Base-by-base conservation (phyloP, 345 rosid genomes). In the Noccaea caerulescens region DNA sequence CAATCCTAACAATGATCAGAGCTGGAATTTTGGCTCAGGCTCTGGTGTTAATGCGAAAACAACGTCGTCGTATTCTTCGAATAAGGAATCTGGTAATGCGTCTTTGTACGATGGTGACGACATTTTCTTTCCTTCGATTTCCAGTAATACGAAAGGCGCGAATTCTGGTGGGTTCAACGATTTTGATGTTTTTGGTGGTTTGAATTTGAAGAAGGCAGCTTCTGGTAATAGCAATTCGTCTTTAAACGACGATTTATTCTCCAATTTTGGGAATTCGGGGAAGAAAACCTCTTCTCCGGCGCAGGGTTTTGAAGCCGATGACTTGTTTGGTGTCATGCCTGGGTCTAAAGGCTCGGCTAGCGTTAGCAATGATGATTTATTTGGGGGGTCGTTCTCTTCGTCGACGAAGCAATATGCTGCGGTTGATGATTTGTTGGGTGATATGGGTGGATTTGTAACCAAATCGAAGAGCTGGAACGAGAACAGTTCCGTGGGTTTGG, bases 391-490 rank as follows among this genome's bases (percentile, higher is more conserved):
- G 1, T 88, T 80, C 66, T 67, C 75, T 58, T 82, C 90, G 5
- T 75, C 82, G 0, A 66, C 83, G 0, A 77, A 68, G 63, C 87
- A 79, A 52, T 77, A 49, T 69, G 69, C 76, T 34, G 58, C 76
- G 0, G 66, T 63, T n/a, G 88, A 78, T 72, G 93, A 90, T 58
- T 75, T 92, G 72, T 69, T 92, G 64, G 91, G 92, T 39, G 82
- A 77, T 53, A 84, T 77, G 41, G 81, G 75, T 71, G 76, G 68
- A 3, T 44, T 61, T 67, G 80, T 77, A 6, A 12, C 69, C 10
- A 75, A 76, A 59, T 41, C 78, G 23, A 76, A 79, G 51, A 46
- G 69, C 57, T 68, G 63, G 5, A 76, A 53, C 13, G 5, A 27
- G 9, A 61, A 43, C 37, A 44, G 33, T 46, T 57, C 67, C 2